These are phyloP conservation scores for Saturnispora quitensis DNA, from an alignment of 805 yeast species.

Conservation along the genomic window DNA sequence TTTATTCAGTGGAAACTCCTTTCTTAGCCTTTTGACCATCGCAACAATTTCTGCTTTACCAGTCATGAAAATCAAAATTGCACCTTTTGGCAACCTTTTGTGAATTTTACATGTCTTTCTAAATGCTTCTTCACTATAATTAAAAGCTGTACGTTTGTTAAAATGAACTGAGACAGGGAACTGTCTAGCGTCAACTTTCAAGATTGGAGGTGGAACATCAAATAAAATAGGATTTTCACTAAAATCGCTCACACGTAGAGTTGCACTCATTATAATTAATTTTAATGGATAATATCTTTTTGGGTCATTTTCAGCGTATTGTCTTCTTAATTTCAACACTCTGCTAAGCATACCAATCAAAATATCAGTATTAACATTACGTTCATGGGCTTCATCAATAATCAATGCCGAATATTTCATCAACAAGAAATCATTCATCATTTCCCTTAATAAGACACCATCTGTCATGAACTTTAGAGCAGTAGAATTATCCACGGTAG, in stretches of 20 bases:
- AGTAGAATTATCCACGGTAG: slow-evolving; percentile 53
- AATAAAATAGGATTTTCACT: slow-evolving; percentile 72
- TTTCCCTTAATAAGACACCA: slow-evolving; percentile 87
- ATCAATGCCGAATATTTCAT: slow-evolving; percentile 77
- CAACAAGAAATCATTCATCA: slow-evolving; percentile 79
- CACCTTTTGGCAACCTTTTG: slow-evolving; percentile 81
- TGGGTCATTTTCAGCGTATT: slow-evolving; percentile 41
- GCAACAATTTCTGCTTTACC: slow-evolving; percentile 88
- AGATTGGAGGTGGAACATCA: slow-evolving; percentile 68
- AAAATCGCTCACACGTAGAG: slow-evolving; percentile 87
- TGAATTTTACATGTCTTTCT: slow-evolving; percentile 83
- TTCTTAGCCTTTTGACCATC: slow-evolving; percentile 59
- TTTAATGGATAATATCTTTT: slow-evolving; percentile 52
- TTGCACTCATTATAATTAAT: slow-evolving; percentile 92
- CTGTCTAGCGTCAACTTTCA: slow-evolving; percentile 88
- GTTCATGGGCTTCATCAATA: slow-evolving; percentile 97
- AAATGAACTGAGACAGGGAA: slow-evolving; percentile 90
- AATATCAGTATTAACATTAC: slow-evolving; percentile 93
- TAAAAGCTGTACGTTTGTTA: slow-evolving; percentile 64
- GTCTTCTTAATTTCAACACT: slow-evolving; percentile 61
- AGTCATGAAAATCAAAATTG: slow-evolving; percentile 82
- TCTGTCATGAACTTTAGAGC: slow-evolving; percentile 87
- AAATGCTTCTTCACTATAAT: slow-evolving; percentile 82
- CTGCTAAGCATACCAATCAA: slow-evolving; percentile 91
- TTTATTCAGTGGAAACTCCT: slow-evolving; percentile 53